Percentiles rank a stretch among this genome's conserved stretches.
These are phyloP conservation scores for Tieghemiomyces parasiticus DNA, from an alignment of 192 early-diverging fungal species.

Conservation along the genomic window DNA sequence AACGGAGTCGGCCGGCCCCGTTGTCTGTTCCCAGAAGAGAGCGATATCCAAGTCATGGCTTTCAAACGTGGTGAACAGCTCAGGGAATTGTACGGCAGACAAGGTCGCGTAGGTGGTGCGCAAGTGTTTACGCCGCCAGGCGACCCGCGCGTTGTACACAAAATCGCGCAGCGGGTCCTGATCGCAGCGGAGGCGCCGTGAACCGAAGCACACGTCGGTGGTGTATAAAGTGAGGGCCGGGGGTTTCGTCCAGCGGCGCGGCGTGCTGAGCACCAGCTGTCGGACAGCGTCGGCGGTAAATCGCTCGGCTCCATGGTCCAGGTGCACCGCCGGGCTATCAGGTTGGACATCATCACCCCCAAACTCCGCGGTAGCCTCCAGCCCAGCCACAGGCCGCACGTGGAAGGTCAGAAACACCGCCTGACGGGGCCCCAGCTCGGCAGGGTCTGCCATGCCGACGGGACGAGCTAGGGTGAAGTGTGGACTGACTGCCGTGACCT, in stretches of 20 bases:
- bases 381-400: not conserved
- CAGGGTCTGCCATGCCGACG: not conserved
- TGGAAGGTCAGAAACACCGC: slow-evolving; percentile 20
- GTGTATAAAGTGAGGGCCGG: slow-evolving; percentile 17
- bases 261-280: slow-evolving; percentile 23
- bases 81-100: slow-evolving; percentile 30
- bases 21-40: slow-evolving; percentile 48
- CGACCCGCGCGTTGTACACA: slow-evolving; percentile 48
- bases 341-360: not conserved
- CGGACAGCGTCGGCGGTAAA: slow-evolving; percentile 28
- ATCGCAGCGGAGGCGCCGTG: slow-evolving; percentile 35
- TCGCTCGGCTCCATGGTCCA: slow-evolving; percentile 21
- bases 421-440: not conserved
- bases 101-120: slow-evolving; percentile 50
- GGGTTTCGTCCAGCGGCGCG: slow-evolving; percentile 17
- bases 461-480: not conserved
- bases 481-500: slow-evolving; percentile 21
- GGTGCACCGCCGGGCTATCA: not conserved
- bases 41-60: slow-evolving; percentile 79
- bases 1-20: slow-evolving; percentile 25
- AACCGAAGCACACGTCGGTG: slow-evolving; percentile 29
- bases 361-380: not conserved
- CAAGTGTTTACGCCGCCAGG: slow-evolving; percentile 53
- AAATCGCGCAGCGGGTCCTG: slow-evolving; percentile 51
- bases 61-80: slow-evolving; percentile 72